A percentile compares a stretch with the other conserved stretches of the same genome.
Evolutionary conservation across 2,329 filamentous ascomycete genomes (phyloP).

Genomic region (Talaromyces sp.): DNA sequence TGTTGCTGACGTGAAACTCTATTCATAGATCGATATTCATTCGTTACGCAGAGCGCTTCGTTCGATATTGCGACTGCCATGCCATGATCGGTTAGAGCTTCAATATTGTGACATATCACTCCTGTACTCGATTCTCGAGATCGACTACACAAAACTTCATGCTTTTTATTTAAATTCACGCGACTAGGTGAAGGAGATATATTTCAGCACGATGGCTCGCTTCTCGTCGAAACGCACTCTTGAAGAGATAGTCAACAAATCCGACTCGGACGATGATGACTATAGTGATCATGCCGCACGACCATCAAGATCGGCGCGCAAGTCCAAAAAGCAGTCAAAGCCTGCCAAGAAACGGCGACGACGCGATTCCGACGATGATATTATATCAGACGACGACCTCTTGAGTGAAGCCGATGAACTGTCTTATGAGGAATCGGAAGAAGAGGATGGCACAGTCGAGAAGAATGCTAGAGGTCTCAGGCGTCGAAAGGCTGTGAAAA

Average conservation of each 20-base stretch:
- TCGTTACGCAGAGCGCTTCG: neutral
- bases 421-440: conserved; percentile 42
- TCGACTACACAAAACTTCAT: neutral
- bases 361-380: conserved; percentile 46
- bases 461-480: conserved; percentile 57
- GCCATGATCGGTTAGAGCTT: neutral
- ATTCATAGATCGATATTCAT: neutral
- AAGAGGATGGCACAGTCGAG: conserved; percentile 43
- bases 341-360: conserved; percentile 39
- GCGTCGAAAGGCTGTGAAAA: conserved; percentile 55
- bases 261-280: conserved; percentile 46
- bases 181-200: neutral
- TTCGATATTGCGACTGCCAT: neutral
- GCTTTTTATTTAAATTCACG: neutral
- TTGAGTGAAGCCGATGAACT: conserved; percentile 42
- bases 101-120: neutral
- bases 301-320: conserved; percentile 28
- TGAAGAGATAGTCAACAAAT: conserved; percentile 43
- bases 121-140: neutral
- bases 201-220: conserved; percentile 29
- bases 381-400: conserved; percentile 36
- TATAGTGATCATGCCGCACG: conserved; percentile 39
- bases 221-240: conserved; percentile 36
- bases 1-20: neutral
- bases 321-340: conserved; percentile 32